Evolutionary conservation across 2,329 filamentous ascomycete genomes (phyloP), one percentile per base, ranked within the genome.

Genomic region (Penicillium sp.): DNA sequence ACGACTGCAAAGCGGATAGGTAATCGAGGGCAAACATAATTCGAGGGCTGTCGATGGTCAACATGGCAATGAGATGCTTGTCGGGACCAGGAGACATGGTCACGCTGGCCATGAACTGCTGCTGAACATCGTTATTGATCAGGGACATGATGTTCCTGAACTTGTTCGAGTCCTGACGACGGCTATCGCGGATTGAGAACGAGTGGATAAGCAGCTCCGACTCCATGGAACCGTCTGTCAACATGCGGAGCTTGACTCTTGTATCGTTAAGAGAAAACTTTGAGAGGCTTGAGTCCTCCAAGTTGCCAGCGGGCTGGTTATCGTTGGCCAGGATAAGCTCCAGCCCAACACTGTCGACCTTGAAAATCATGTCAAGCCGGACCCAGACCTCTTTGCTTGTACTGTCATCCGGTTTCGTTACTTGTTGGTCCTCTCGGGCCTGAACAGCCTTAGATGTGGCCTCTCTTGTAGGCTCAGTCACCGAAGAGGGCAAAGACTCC

Each of bases 131-230:
- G 54, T 89, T 91, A 65, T 96, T 97, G 58, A 90, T 89, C 39
- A 94, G 83, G 2, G 90, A 90, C 93, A 98, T 97, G 69, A 98
- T 96, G 64, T 91, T 94, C 35, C 89, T 82, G 75, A 94, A 99
- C 61, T 94, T 96, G 72, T 96, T 98, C 4, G 84, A 86, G 55
- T 94, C 90, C 38, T 81, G 79, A 4, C 81, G 83, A n/a, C 94
- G 83, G 48, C 86, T 96, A 63, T 99, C 93, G 40, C 87, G 80
- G 50, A 97, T 95, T 0, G 89, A 95, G 63, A 98, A 96, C 0
- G 91, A 93, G 44, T 93, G 85, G 11, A 98, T 89, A 23, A 95
- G 76, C 5, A 98, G 78, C 61, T 99, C 94, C 2, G 90, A 89
- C 63, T 98, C 93, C 27, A 98, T 68, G 0, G 90, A 90, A 5